Percentiles rank a stretch among this genome's conserved stretches.
Conservation (phyloP, 805 yeast species). For the Cyberlindnera sargentensis region DNA sequence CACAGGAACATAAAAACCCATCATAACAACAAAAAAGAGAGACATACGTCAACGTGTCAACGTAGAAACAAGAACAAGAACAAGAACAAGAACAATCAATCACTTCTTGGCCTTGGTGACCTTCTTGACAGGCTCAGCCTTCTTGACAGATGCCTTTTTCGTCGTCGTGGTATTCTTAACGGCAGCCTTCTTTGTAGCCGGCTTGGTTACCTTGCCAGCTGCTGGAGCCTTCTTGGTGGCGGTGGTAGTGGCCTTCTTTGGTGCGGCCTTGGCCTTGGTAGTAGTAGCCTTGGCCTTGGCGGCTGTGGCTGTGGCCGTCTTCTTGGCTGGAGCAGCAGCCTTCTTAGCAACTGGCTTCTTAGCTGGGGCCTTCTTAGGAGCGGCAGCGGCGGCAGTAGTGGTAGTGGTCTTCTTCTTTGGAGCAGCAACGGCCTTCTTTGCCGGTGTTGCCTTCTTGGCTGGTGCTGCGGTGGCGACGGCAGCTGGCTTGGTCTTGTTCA, state of each 20-base stretch:
- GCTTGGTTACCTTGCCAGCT: too few relatives aligned
- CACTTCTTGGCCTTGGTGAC: conserved; percentile 10
- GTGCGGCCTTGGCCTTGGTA: conserved; percentile 1
- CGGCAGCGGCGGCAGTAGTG: conserved; percentile 21
- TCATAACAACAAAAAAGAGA: too few relatives aligned
- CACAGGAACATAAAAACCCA: too few relatives aligned
- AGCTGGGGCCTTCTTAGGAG: conserved; percentile 21
- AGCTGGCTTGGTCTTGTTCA: conserved; percentile 26
- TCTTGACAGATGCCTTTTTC: neutral
- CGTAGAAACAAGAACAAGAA: neutral
- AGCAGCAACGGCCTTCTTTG: conserved; percentile 27
- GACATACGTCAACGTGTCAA: neutral
- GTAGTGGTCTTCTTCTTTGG: conserved; percentile 25
- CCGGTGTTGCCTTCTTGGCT: conserved; percentile 25
- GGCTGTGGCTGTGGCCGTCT: neutral
- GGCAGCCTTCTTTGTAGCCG: neutral
- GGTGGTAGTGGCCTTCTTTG: neutral
- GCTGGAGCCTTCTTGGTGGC: neutral
- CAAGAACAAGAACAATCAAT: neutral
- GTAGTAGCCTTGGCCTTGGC: neutral
- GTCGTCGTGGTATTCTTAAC: neutral
- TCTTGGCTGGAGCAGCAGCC: conserved; percentile 1
- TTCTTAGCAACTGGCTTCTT: conserved; percentile 8
- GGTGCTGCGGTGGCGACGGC: conserved; percentile 26
- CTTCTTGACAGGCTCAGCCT: neutral